These are phyloP conservation scores for Alternaria sp. DNA, from an alignment of 2,329 filamentous ascomycete species.

Conservation along the genomic window DNA sequence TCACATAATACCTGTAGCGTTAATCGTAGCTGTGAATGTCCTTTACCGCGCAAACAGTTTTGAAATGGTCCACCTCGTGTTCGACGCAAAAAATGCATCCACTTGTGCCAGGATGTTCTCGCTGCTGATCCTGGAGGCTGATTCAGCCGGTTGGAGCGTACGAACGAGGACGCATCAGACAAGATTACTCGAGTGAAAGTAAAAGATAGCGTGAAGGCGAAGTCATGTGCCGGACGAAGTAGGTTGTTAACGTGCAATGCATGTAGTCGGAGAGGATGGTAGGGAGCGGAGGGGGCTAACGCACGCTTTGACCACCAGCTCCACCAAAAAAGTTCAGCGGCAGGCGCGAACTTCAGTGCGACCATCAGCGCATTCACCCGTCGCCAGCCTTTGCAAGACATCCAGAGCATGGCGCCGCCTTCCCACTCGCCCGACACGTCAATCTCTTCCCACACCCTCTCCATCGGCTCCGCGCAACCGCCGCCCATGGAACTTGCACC, in stretches of 20 bases:
- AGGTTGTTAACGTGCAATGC: no score
- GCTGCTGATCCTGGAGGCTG: no score
- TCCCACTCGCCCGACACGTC: slow-evolving; percentile 48
- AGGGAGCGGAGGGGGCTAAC: neutral
- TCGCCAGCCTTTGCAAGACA: neutral
- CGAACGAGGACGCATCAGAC: no score
- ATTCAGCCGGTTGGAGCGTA: no score
- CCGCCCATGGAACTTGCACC: slow-evolving; percentile 43
- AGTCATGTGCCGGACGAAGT: no score
- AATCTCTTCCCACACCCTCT: slow-evolving; percentile 50
- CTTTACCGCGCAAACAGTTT: no score
- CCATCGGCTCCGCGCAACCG: slow-evolving; percentile 44
- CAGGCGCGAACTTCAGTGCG: slow-evolving; percentile 8
- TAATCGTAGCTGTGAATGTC: neutral
- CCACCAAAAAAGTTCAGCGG: slow-evolving; percentile 20
- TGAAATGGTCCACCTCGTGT: no score
- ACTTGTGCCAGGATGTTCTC: no score
- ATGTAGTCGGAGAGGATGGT: no score
- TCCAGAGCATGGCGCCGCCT: slow-evolving; percentile 39
- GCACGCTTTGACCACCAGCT: slow-evolving; percentile 13
- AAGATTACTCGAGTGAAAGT: no score
- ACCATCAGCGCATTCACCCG: neutral
- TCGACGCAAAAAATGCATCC: no score
- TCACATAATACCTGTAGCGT: neutral
- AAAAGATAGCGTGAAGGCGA: no score